Evolutionary conservation across 352 stramenopile species (phyloP).

Genomic region (Phytophthora pluvialis): DNA sequence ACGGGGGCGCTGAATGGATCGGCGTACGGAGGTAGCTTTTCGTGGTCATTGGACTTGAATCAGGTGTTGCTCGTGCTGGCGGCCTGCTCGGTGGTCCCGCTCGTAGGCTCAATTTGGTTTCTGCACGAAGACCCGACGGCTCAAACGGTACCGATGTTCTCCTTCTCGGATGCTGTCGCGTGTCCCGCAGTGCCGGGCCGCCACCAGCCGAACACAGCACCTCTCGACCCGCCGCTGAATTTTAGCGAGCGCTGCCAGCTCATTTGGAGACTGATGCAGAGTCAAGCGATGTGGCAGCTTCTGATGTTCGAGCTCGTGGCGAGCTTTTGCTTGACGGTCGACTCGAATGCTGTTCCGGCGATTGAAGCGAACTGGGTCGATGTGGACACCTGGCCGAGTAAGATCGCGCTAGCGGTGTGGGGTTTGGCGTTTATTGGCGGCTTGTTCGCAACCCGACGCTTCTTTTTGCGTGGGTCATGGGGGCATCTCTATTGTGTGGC

Average conservation of each 20-base stretch:
- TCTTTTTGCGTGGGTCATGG: conserved; percentile 65
- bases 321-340: conserved; percentile 61
- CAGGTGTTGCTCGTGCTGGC: conserved; percentile 47
- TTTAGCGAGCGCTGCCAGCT: conserved; percentile 45
- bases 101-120: conserved; percentile 58
- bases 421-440: conserved; percentile 60
- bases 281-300: conserved; percentile 78
- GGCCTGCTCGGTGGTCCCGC: conserved; percentile 41
- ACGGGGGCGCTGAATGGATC: conserved; percentile 56
- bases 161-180: conserved; percentile 12
- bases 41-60: conserved; percentile 40
- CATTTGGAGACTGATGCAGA: conserved; percentile 70
- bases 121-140: conserved; percentile 52
- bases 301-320: conserved; percentile 71
- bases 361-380: conserved; percentile 70
- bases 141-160: conserved; percentile 22
- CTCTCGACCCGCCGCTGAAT: conserved; percentile 18
- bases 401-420: conserved; percentile 54
- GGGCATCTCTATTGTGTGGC: conserved; percentile 51
- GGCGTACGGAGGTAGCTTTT: conserved; percentile 68
- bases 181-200: conserved; percentile 5
- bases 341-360: conserved; percentile 48
- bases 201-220: conserved; percentile 1
- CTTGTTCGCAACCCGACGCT: conserved; percentile 62
- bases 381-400: conserved; percentile 57